phyloP scores from a whole-genome alignment of 768 basidiomycete species.

The Rhodocollybia butyracea region DNA sequence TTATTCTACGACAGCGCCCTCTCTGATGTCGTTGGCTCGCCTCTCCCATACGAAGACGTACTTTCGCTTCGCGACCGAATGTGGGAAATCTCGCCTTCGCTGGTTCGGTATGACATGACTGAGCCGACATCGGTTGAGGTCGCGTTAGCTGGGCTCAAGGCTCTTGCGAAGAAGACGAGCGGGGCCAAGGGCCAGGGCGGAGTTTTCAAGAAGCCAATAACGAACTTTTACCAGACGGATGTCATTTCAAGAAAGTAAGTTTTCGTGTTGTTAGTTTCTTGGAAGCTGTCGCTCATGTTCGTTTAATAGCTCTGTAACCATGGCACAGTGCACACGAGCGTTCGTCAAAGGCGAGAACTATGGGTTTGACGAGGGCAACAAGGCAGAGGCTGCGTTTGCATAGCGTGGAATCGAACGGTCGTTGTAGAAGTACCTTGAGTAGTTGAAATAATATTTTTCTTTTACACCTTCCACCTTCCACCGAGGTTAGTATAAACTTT shows the following conservation, averaged over 20 bases:
- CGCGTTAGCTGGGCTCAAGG: constrained; percentile 64
- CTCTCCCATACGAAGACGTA: constrained; percentile 88
- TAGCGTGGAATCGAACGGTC: no score
- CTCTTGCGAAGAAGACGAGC: constrained; percentile 48
- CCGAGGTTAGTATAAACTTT: no score
- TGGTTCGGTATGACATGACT: constrained; percentile 79
- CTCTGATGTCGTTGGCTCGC: constrained; percentile 77
- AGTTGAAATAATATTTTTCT: no score
- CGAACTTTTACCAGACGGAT: constrained; percentile 96
- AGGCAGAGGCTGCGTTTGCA: constrained; percentile 42
- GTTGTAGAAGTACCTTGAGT: no score
- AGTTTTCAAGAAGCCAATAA: constrained; percentile 75
- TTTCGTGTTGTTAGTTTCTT: neutral
- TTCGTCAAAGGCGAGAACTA: constrained; percentile 77
- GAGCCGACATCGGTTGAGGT: constrained; percentile 77
- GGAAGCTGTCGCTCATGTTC: neutral
- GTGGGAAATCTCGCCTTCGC: constrained; percentile 93
- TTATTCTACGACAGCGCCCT: constrained; percentile 56
- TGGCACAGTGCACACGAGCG: constrained; percentile 90
- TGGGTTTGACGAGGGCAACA: constrained; percentile 48
- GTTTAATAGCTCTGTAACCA: constrained; percentile 74
- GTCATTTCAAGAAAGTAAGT: constrained; percentile 91
- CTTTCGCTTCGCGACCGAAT: constrained; percentile 83
- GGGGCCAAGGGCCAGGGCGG: constrained; percentile 54
- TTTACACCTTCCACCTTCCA: no score